Conservation (phyloP, 352 stramenopile genomes). For the Pythium dissotocum region DNA sequence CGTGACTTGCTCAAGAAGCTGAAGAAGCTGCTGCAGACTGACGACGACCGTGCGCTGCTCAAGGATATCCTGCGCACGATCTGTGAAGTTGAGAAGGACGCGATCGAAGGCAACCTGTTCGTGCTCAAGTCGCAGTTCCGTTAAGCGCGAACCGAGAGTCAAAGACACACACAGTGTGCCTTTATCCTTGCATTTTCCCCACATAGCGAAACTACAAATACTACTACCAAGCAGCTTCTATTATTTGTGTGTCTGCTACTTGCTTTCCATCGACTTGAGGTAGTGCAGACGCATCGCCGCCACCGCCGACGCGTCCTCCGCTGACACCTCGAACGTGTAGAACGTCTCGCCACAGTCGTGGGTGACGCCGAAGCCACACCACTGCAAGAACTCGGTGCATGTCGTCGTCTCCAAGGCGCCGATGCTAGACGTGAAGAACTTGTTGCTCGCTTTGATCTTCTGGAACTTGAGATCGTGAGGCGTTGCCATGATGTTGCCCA, state of each 20-base stretch:
- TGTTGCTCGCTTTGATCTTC: conserved; percentile 71
- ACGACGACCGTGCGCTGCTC: conserved; percentile 79
- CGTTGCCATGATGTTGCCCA: conserved; percentile 62
- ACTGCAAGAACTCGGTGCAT: conserved; percentile 35
- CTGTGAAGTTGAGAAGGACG: conserved; percentile 84
- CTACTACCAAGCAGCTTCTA: background rate
- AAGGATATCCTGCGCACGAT: conserved; percentile 88
- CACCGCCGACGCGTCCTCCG: too few relatives aligned
- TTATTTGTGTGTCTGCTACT: background rate
- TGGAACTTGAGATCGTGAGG: conserved; percentile 67
- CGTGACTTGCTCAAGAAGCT: conserved; percentile 77
- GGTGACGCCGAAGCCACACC: conserved; percentile 53
- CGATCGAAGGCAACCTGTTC: conserved; percentile 77
- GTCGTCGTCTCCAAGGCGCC: conserved; percentile 18
- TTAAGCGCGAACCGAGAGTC: too few relatives aligned
- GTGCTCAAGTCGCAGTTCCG: conserved; percentile 89
- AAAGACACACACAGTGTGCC: too few relatives aligned
- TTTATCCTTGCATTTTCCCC: background rate
- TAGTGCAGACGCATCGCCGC: conserved; percentile 15
- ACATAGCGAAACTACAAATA: background rate
- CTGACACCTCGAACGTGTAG: conserved; percentile 33
- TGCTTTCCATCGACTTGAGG: background rate
- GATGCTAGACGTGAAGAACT: conserved; percentile 64
- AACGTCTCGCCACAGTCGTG: conserved; percentile 38
- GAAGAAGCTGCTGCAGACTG: conserved; percentile 80